phyloP scores from a whole-genome alignment of 805 yeast species.

The Teunomyces atbi region DNA sequence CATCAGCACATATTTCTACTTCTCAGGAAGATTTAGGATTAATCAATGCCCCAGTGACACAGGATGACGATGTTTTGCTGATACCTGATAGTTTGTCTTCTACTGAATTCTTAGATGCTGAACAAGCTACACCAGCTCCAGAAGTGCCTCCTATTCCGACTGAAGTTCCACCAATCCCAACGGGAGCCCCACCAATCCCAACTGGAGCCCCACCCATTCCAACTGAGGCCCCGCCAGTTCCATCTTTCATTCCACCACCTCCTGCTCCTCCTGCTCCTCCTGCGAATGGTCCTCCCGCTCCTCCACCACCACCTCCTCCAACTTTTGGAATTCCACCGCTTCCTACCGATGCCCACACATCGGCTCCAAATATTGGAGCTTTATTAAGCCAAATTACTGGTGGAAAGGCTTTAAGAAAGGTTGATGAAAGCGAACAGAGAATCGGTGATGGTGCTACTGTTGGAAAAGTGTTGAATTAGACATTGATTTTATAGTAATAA shows the following conservation, averaged over 20 bases:
- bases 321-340: conserved; percentile 27
- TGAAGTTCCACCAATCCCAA: conserved; percentile 20
- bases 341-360: conserved; percentile 27
- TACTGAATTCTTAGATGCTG: conserved; percentile 5
- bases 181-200: conserved; percentile 21
- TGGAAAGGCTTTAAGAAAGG: conserved; percentile 53
- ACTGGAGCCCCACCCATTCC: conserved; percentile 23
- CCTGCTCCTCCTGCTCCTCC: conserved; percentile 40
- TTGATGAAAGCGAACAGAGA: conserved; percentile 46
- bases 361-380: conserved; percentile 41
- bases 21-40: background rate
- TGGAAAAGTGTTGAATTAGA: conserved; percentile 44
- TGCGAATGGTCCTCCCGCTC: conserved; percentile 20
- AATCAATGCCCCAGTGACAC: conserved; percentile 3
- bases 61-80: conserved; percentile 12
- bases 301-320: conserved; percentile 30
- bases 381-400: conserved; percentile 56
- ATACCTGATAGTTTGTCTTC: conserved; percentile 8
- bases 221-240: conserved; percentile 30
- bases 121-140: conserved; percentile 9
- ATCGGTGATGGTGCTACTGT: conserved; percentile 46
- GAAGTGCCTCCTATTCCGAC: conserved; percentile 26
- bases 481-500: conserved; percentile 1
- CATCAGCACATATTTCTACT: background rate
- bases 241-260: conserved; percentile 30